A percentile compares a stretch with the other conserved stretches of the same genome.
Evolutionary conservation across 768 basidiomycete species (phyloP).

Genomic region (Calocera viscosa): DNA sequence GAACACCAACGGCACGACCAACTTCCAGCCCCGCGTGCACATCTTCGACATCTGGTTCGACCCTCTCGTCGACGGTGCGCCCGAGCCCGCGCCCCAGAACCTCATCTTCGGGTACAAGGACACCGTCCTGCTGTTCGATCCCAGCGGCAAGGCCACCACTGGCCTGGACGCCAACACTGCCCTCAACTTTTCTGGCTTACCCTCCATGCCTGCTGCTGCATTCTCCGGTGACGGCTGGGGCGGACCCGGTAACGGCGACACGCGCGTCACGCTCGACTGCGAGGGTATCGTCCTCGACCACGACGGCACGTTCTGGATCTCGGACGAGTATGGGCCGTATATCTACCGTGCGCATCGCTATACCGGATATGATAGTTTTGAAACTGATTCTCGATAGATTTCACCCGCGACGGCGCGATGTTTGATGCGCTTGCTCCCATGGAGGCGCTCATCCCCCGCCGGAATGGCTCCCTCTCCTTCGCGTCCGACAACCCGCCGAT

Average conservation of each 20-base stretch:
- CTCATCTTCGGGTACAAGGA: slow-evolving; percentile 42
- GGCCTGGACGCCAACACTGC: slow-evolving; percentile 45
- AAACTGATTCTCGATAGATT: not conserved
- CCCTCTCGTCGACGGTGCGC: slow-evolving; percentile 39
- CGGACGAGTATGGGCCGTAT: slow-evolving; percentile 50
- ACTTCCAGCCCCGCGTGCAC: slow-evolving; percentile 55
- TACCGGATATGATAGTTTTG: not conserved
- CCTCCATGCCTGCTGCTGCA: slow-evolving; percentile 10
- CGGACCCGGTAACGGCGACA: slow-evolving; percentile 38
- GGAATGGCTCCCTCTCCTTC: slow-evolving; percentile 43
- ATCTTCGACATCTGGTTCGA: slow-evolving; percentile 44
- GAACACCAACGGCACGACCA: slow-evolving; percentile 45
- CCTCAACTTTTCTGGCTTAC: slow-evolving; percentile 30
- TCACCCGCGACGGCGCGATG: not conserved
- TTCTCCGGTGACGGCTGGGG: slow-evolving; percentile 18
- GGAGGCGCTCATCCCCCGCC: slow-evolving; percentile 39
- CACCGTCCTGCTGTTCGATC: slow-evolving; percentile 41
- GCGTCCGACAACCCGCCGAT: slow-evolving; percentile 41
- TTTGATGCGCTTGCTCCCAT: slow-evolving; percentile 35
- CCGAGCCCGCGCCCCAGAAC: slow-evolving; percentile 18
- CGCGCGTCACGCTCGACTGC: slow-evolving; percentile 42
- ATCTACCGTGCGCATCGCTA: slow-evolving; percentile 2
- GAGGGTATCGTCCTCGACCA: slow-evolving; percentile 47
- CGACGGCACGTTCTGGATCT: slow-evolving; percentile 55
- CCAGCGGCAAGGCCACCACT: slow-evolving; percentile 36